Percentiles rank a stretch among this genome's conserved stretches.
phyloP scores from a whole-genome alignment of 2,329 filamentous ascomycete species.

The Ophidiomyces ophidiicola region DNA sequence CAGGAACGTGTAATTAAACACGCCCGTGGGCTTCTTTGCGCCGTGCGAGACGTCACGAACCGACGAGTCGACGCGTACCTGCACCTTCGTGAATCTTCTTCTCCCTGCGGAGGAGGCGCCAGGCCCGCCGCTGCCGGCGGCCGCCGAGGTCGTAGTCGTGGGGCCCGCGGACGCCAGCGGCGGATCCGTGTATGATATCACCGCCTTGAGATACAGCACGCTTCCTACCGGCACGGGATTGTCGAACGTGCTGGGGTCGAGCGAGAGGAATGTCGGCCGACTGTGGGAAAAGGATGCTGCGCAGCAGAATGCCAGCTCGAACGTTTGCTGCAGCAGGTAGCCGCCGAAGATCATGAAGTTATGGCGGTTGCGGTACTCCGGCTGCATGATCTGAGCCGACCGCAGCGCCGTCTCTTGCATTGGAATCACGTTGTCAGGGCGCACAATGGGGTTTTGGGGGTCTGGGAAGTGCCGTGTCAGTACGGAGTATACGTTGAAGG shows the following conservation, averaged over 20 bases:
- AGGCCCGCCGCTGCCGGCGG: slow-evolving; percentile 16
- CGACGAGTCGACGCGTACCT: slow-evolving; percentile 59
- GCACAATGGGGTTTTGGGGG: slow-evolving; percentile 22
- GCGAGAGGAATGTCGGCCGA: slow-evolving; percentile 57
- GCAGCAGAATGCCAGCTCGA: slow-evolving; percentile 65
- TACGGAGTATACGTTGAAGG: too few relatives aligned
- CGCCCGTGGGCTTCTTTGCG: slow-evolving; percentile 54
- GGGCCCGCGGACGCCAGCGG: slow-evolving; percentile 14
- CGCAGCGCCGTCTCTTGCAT: slow-evolving; percentile 54
- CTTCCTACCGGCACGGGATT: slow-evolving; percentile 64
- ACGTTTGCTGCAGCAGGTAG: slow-evolving; percentile 61
- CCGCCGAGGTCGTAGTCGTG: slow-evolving; percentile 23
- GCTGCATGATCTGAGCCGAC: slow-evolving; percentile 63
- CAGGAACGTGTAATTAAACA: slow-evolving; percentile 64
- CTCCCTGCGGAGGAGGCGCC: slow-evolving; percentile 29
- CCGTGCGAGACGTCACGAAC: slow-evolving; percentile 61
- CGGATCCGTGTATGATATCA: slow-evolving; percentile 59
- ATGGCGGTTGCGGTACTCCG: slow-evolving; percentile 56
- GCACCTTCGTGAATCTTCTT: slow-evolving; percentile 48
- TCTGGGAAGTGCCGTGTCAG: slow-evolving; percentile 2
- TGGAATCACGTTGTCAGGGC: slow-evolving; percentile 46
- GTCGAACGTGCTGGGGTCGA: slow-evolving; percentile 62
- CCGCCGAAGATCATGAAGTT: slow-evolving; percentile 72
- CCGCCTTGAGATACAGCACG: slow-evolving; percentile 61
- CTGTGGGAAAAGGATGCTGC: slow-evolving; percentile 58